These are phyloP conservation scores for Hyaloscypha bicolor DNA, from an alignment of 495 filamentous ascomycete genomes.

Conservation along the genomic window DNA sequence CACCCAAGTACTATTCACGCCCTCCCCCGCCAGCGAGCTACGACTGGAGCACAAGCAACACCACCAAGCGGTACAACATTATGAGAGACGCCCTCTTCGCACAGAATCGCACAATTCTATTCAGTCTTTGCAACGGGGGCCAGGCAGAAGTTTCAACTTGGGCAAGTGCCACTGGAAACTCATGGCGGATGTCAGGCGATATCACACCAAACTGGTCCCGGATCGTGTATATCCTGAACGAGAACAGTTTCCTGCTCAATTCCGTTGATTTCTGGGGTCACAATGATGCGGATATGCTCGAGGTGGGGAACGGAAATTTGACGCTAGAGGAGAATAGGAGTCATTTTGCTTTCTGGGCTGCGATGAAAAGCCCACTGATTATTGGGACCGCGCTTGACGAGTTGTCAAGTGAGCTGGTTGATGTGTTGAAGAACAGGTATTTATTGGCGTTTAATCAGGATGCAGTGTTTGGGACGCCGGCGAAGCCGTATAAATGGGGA, in stretches of 20 bases:
- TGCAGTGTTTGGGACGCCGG: slow-evolving; percentile 60
- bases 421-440: slow-evolving; percentile 47
- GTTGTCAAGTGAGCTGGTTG: slow-evolving; percentile 38
- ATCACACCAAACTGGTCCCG: slow-evolving; percentile 29
- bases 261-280: slow-evolving; percentile 55
- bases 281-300: slow-evolving; percentile 59
- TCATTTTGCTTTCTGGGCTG: slow-evolving; percentile 58
- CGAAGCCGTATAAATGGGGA: slow-evolving; percentile 68
- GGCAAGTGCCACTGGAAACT: slow-evolving; percentile 33
- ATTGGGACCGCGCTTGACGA: slow-evolving; percentile 49
- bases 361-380: slow-evolving; percentile 52
- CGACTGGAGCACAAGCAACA: slow-evolving; percentile 25
- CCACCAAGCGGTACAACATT: slow-evolving; percentile 22
- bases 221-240: slow-evolving; percentile 44
- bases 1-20: slow-evolving; percentile 6
- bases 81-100: slow-evolving; percentile 41
- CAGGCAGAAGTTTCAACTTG: slow-evolving; percentile 35
- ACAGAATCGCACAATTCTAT: slow-evolving; percentile 40
- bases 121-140: slow-evolving; percentile 41
- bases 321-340: slow-evolving; percentile 43
- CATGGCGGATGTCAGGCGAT: slow-evolving; percentile 40
- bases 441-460: slow-evolving; percentile 55
- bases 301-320: slow-evolving; percentile 45
- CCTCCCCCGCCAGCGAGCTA: slow-evolving; percentile 18
- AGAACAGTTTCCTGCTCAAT: slow-evolving; percentile 50